phyloP scores from a whole-genome alignment of 345 rosid genomes.

The Citropsis articulata region DNA sequence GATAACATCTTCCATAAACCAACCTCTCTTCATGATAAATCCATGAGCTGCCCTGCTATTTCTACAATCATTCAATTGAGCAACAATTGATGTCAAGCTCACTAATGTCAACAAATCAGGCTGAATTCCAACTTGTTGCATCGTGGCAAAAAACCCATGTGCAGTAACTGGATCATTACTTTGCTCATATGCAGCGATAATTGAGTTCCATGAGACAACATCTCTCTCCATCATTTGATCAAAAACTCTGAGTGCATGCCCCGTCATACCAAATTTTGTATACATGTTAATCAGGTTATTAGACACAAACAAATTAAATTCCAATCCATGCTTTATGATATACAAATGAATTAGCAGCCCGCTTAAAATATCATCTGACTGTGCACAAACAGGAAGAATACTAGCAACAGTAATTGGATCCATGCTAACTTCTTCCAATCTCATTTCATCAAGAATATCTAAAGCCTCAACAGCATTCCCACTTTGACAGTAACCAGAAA shows the following conservation, averaged over 20 bases:
- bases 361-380: slow-evolving; percentile 28
- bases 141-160: slow-evolving; percentile 29
- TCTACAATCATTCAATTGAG: slow-evolving; percentile 38
- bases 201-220: slow-evolving; percentile 61
- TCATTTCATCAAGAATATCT: slow-evolving; percentile 36
- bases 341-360: slow-evolving; percentile 48
- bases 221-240: slow-evolving; percentile 40
- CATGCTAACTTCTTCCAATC: slow-evolving; percentile 37
- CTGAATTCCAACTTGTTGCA: slow-evolving; percentile 30
- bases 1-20: slow-evolving; percentile 33
- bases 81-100: slow-evolving; percentile 44
- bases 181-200: slow-evolving; percentile 56
- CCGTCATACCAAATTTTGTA: slow-evolving; percentile 34
- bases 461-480: slow-evolving; percentile 48
- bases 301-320: slow-evolving; percentile 41
- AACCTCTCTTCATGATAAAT: slow-evolving; percentile 39
- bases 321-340: slow-evolving; percentile 44
- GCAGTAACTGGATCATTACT: slow-evolving; percentile 43
- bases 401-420: slow-evolving; percentile 51
- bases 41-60: slow-evolving; percentile 40
- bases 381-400: slow-evolving; percentile 55
- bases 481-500: slow-evolving; percentile 58
- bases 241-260: slow-evolving; percentile 33
- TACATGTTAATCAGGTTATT: slow-evolving; percentile 59
- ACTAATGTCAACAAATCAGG: slow-evolving; percentile 52